Evolutionary conservation across 139 green algal species (phyloP).

Genomic region (Pseudopediastrum boryanum): DNA sequence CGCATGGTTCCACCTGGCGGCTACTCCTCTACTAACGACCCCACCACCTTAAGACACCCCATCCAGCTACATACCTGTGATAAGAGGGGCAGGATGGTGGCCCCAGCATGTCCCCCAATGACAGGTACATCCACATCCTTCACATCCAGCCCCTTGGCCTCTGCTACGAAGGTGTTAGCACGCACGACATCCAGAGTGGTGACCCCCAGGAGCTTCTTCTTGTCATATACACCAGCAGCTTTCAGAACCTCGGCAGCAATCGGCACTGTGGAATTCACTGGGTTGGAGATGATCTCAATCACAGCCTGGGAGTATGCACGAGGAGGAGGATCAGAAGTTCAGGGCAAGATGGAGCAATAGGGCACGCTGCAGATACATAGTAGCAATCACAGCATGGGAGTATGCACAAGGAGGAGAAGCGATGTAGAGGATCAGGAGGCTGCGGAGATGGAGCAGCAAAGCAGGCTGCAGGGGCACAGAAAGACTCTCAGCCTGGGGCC

Average conservation of each 20-base stretch:
- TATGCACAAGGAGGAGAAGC: no score
- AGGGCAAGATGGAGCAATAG: not conserved
- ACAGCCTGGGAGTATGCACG: conserved; percentile 38
- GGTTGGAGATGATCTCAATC: conserved; percentile 97
- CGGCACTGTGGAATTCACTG: conserved; percentile 99
- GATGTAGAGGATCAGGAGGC: no score
- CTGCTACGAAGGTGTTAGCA: conserved; percentile 59
- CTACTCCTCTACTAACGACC: no score
- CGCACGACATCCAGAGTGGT: conserved; percentile 94
- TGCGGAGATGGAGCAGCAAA: no score
- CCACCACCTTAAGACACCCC: conserved; percentile 76
- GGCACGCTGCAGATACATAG: no score
- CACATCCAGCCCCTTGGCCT: conserved; percentile 68
- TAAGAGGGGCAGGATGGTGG: conserved; percentile 98
- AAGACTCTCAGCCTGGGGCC: no score
- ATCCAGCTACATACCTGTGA: conserved; percentile 77
- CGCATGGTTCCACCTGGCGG: no score
- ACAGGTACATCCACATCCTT: conserved; percentile 94
- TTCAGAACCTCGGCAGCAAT: conserved; percentile 95
- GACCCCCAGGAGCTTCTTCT: conserved; percentile 90
- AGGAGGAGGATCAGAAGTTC: not conserved
- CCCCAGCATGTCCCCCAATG: conserved; percentile 95
- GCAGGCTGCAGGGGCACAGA: no score
- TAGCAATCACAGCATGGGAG: no score
- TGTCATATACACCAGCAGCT: conserved; percentile 85